phyloP scores from a whole-genome alignment of 2,329 filamentous ascomycete species.

The Lithohypha guttulata region DNA sequence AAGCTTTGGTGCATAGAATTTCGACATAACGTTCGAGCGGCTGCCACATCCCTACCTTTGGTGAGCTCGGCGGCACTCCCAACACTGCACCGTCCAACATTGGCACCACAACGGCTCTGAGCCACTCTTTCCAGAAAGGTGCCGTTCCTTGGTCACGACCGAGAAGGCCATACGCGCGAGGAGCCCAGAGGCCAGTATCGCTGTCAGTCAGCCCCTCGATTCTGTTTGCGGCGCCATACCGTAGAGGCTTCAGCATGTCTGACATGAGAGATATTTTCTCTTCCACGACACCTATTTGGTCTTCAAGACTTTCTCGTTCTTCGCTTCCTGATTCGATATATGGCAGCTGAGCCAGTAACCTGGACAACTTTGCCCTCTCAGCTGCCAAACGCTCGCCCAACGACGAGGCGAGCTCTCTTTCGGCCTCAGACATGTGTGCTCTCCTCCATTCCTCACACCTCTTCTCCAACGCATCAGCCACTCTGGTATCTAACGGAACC shows the following conservation, averaged over 20 bases:
- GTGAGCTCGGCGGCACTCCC: conserved; percentile 76
- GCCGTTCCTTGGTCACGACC: conserved; percentile 75
- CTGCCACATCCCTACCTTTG: conserved; percentile 87
- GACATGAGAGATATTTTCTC: conserved; percentile 97
- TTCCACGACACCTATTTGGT: conserved; percentile 89
- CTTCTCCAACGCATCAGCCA: conserved; percentile 62
- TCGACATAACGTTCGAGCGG: conserved; percentile 93
- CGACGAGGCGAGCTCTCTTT: conserved; percentile 85
- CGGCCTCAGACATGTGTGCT: conserved; percentile 94
- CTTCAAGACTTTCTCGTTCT: conserved; percentile 74
- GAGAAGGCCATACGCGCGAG: conserved; percentile 83
- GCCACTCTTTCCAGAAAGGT: conserved; percentile 97
- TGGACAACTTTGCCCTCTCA: conserved; percentile 81
- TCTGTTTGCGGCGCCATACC: conserved; percentile 89
- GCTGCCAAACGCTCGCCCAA: conserved; percentile 75
- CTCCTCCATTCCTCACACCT: conserved; percentile 82
- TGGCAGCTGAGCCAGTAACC: conserved; percentile 73
- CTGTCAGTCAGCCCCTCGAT: conserved; percentile 94
- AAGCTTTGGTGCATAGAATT: conserved; percentile 90
- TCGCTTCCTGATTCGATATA: conserved; percentile 67
- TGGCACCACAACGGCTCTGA: conserved; percentile 83
- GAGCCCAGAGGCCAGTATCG: conserved; percentile 92
- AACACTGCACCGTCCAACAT: conserved; percentile 84
- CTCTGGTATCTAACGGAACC: conserved; percentile 71
- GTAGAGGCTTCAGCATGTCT: conserved; percentile 80